Base-by-base conservation (phyloP, 106 monocot species). In the Phalaenopsis equestris region DNA sequence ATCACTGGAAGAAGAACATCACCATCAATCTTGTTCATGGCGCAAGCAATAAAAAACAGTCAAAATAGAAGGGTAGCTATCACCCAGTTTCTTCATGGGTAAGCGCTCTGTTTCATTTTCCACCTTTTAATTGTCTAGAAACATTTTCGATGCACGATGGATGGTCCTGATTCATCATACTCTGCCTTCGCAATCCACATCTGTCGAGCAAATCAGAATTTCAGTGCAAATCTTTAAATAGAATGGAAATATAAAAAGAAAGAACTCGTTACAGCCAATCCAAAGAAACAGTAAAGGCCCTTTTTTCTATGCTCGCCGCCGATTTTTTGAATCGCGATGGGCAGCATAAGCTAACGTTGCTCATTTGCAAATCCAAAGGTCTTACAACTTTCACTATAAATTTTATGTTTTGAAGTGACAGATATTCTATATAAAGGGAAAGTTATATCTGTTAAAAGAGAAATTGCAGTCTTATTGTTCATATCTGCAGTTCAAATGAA, bases 151-250 rank as follows among this genome's bases (percentile, higher is more conserved):
- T 75, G 75, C 41, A 75, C 45, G 8, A 75, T 75, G 5, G 75
- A 75, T 1, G 75, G 75, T 6, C 75, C 75, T 17, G 75, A 75
- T 47, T 75, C 75, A 47, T 82, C 82, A 48, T 82, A 82, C 82
- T 82, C 82, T n/a, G 77, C 82, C 82, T 77, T 77, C 6, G 82
- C 61, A 39, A 82, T 82, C 82, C 82, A 82, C 82, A 82, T 77
- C 82, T 82, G 77, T 56, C n/a, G 24, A 65, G 21, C 64, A 23
- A 24, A 65, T 65, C 64, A 65, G 64, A 65, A 65, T 23, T 65
- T 65, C 23, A 65, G 2, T 15, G 52, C 52, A 52, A 12, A 52
- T 52, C 12, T 52, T 3, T 10, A 14, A 52, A 21, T 8, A 65
- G 23, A 21, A 65, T 21, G 11, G 64, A 65, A 52, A 52, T 52